These are phyloP conservation scores for Lactifluus pinguis DNA, from an alignment of 768 basidiomycete species.

Conservation along the genomic window DNA sequence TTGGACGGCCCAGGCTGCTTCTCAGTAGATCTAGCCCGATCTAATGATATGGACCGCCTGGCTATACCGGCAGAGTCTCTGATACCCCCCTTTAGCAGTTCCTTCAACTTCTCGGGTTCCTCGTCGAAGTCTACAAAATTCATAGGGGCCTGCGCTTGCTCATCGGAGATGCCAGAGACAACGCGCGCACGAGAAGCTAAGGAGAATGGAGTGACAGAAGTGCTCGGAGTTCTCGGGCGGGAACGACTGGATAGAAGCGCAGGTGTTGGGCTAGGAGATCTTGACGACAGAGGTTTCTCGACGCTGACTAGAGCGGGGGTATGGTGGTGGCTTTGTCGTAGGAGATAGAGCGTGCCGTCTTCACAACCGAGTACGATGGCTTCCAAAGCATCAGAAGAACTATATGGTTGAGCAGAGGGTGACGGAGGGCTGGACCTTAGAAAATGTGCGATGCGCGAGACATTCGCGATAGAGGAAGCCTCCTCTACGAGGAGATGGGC, in stretches of 20 bases:
- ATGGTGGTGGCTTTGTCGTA: constrained; percentile 16
- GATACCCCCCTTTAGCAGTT: constrained; percentile 50
- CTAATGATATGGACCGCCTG: constrained; percentile 24
- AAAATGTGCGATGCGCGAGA: constrained; percentile 3
- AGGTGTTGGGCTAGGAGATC: constrained; percentile 5
- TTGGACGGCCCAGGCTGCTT: constrained; percentile 13
- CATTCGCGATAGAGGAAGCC: constrained; percentile 2
- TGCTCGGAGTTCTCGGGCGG: constrained; percentile 8
- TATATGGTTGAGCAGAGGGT: background rate
- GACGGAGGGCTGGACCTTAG: background rate
- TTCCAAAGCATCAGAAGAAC: constrained; percentile 8
- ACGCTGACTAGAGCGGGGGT: background rate
- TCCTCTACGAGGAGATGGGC: background rate
- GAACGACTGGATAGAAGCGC: constrained; percentile 6
- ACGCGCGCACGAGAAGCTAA: constrained; percentile 50
- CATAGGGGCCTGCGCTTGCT: constrained; percentile 68
- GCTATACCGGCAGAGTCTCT: constrained; percentile 31
- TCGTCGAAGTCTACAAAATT: constrained; percentile 78
- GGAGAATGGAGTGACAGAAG: constrained; percentile 37
- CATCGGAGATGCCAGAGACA: constrained; percentile 62
- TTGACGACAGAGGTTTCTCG: constrained; percentile 5
- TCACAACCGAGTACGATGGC: constrained; percentile 29
- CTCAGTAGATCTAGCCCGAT: constrained; percentile 24
- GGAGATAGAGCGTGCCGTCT: constrained; percentile 31
- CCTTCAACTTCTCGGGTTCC: constrained; percentile 67